These are phyloP conservation scores for Aureobasidium lini DNA, from an alignment of 2,329 filamentous ascomycete species.

Conservation along the genomic window DNA sequence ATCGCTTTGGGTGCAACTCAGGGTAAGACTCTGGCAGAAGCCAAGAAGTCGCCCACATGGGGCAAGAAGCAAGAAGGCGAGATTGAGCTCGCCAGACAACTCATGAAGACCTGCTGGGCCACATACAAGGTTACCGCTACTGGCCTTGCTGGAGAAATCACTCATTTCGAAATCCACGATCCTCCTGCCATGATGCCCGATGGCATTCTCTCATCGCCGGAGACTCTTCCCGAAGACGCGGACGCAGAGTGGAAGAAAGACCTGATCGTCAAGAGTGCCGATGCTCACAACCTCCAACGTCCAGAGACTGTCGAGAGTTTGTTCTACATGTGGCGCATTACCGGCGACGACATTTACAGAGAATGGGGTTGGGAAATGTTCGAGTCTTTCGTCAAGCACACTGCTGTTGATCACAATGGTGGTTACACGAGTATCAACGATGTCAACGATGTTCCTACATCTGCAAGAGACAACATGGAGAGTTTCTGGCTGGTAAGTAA, in stretches of 20 bases:
- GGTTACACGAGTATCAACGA: constrained; percentile 78
- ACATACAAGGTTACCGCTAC: constrained; percentile 91
- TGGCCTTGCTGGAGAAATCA: constrained; percentile 89
- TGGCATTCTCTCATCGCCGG: constrained; percentile 38
- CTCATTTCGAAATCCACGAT: constrained; percentile 71
- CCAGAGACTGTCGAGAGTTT: constrained; percentile 95
- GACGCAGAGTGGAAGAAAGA: constrained; percentile 66
- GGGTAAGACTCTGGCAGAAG: constrained; percentile 66
- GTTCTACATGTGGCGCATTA: constrained; percentile 99
- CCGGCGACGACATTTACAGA: constrained; percentile 77
- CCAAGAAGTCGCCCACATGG: constrained; percentile 65
- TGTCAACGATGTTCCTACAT: constrained; percentile 64
- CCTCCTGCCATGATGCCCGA: constrained; percentile 57
- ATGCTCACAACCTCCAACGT: constrained; percentile 86
- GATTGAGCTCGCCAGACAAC: constrained; percentile 76
- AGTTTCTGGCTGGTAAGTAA: constrained; percentile 82
- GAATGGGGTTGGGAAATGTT: constrained; percentile 99
- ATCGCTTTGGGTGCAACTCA: constrained; percentile 83
- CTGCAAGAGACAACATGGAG: constrained; percentile 85
- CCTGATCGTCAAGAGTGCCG: constrained; percentile 70
- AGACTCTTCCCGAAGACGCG: constrained; percentile 37
- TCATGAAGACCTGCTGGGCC: constrained; percentile 96
- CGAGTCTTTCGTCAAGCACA: constrained; percentile 79
- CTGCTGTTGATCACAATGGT: constrained; percentile 65
- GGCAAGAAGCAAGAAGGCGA: constrained; percentile 73